These are phyloP conservation scores for Leccinellum rugosiceps DNA, from an alignment of 768 basidiomycete species.

Conservation along the genomic window DNA sequence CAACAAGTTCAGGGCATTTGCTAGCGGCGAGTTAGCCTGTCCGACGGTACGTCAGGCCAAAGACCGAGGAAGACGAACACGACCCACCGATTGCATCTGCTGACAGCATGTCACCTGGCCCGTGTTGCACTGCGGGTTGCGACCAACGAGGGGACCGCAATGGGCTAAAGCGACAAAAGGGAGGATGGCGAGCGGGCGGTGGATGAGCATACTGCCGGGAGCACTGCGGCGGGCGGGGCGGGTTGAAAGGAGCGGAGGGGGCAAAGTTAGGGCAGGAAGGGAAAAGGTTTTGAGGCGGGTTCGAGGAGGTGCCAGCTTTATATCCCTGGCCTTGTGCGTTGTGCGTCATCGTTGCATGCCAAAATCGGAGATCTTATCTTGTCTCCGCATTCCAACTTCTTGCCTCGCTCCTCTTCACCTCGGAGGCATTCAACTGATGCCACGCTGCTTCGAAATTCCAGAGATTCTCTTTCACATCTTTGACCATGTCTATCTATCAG, in stretches of 20 bases:
- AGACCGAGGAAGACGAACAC: neutral
- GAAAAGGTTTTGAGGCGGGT: constrained; percentile 6
- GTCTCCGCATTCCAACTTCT: no score
- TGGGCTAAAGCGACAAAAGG: constrained; percentile 17
- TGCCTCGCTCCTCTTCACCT: no score
- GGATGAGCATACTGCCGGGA: constrained; percentile 14
- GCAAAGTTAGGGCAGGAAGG: constrained; percentile 6
- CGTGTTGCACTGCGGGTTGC: constrained; percentile 25
- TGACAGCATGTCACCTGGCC: constrained; percentile 23
- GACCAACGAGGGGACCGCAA: constrained; percentile 19
- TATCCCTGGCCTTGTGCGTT: constrained; percentile 1
- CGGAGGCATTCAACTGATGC: neutral
- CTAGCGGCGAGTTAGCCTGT: constrained; percentile 12
- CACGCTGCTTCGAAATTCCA: constrained; percentile 17
- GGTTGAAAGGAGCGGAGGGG: constrained; percentile 25
- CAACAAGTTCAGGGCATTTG: neutral
- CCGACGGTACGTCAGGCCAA: constrained; percentile 7
- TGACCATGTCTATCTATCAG: constrained; percentile 12
- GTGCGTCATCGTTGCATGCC: neutral
- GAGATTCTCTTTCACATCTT: constrained; percentile 16
- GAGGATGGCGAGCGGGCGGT: constrained; percentile 11
- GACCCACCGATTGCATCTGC: constrained; percentile 17
- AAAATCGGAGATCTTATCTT: neutral
- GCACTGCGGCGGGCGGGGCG: constrained; percentile 6
- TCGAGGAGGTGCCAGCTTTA: constrained; percentile 14